These are phyloP conservation scores for Miscanthus lutarioriparius DNA, from an alignment of 176 grass and related monocot species.

Conservation along the genomic window DNA sequence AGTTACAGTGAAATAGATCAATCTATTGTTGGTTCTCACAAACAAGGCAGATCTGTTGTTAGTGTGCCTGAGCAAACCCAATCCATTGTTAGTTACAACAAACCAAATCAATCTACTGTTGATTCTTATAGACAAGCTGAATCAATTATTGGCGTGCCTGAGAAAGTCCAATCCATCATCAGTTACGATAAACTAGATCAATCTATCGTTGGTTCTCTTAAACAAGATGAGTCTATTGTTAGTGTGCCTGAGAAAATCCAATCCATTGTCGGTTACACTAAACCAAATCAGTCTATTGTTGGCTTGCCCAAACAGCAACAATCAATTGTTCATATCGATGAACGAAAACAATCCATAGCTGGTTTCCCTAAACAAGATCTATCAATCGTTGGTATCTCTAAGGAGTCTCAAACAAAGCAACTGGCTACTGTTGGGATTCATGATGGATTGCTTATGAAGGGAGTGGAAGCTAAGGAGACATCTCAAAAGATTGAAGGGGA, in stretches of 20 bases:
- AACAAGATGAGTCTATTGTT: slow-evolving; percentile 22
- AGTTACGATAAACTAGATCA: slow-evolving; percentile 6
- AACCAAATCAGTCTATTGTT: slow-evolving; percentile 30
- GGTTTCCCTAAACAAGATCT: slow-evolving; percentile 11
- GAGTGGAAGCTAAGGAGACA: background rate
- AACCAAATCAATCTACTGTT: slow-evolving; percentile 12
- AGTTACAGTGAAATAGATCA: slow-evolving; percentile 9
- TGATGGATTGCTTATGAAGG: slow-evolving; percentile 10
- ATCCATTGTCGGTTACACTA: slow-evolving; percentile 27
- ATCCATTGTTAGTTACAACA: slow-evolving; percentile 23
- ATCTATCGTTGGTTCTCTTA: slow-evolving; percentile 18
- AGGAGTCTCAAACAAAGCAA: slow-evolving; percentile 34
- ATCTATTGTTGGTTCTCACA: slow-evolving; percentile 15
- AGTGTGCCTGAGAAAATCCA: slow-evolving; percentile 19
- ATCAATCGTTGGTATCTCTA: slow-evolving; percentile 27
- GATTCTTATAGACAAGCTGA: background rate
- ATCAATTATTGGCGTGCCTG: slow-evolving; percentile 17
- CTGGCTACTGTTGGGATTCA: slow-evolving; percentile 21
- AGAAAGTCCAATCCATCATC: slow-evolving; percentile 14
- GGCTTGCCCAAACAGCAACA: slow-evolving; percentile 18
- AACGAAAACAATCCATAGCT: slow-evolving; percentile 31
- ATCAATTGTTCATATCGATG: slow-evolving; percentile 30
- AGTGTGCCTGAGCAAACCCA: slow-evolving; percentile 12
- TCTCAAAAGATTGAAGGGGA: background rate
- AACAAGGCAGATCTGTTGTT: slow-evolving; percentile 22